Percentiles rank a stretch among this genome's conserved stretches.
These are phyloP conservation scores for Acacia acuminata DNA, from an alignment of 306 rosid species.

Conservation along the genomic window DNA sequence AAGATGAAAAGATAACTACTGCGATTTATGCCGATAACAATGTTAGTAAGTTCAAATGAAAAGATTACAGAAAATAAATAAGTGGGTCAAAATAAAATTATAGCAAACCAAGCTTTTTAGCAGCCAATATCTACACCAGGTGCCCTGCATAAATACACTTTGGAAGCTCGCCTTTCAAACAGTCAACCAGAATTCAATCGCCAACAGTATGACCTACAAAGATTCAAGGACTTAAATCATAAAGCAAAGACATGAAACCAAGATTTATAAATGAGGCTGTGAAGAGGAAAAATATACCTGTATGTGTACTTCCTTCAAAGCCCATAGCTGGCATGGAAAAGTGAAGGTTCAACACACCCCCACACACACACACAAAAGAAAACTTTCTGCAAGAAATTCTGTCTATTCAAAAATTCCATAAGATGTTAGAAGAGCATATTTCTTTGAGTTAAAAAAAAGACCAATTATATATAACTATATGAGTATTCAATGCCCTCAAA, in stretches of 20 bases:
- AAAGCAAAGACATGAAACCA: slow-evolving; percentile 1
- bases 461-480: slow-evolving; percentile 31
- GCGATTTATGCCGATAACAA: neutral
- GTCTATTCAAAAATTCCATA: slow-evolving; percentile 47
- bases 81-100: neutral
- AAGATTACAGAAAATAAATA: neutral
- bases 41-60: neutral
- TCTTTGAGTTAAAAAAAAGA: slow-evolving; percentile 17
- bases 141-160: neutral
- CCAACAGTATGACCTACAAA: slow-evolving; percentile 30
- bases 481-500: slow-evolving; percentile 57
- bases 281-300: slow-evolving; percentile 36
- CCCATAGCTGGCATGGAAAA: slow-evolving; percentile 33
- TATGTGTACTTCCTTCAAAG: slow-evolving; percentile 9
- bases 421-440: slow-evolving; percentile 26
- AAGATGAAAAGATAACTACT: slow-evolving; percentile 3
- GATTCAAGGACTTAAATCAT: slow-evolving; percentile 10
- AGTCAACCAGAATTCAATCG: slow-evolving; percentile 4
- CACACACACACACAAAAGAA: neutral
- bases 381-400: slow-evolving; percentile 36
- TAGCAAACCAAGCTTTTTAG: slow-evolving; percentile 3
- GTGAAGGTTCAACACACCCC: neutral
- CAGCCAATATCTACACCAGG: neutral
- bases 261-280: slow-evolving; percentile 2
- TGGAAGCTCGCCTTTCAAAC: neutral